Conservation (phyloP, 106 monocot species). For the Posidonia australis region DNA sequence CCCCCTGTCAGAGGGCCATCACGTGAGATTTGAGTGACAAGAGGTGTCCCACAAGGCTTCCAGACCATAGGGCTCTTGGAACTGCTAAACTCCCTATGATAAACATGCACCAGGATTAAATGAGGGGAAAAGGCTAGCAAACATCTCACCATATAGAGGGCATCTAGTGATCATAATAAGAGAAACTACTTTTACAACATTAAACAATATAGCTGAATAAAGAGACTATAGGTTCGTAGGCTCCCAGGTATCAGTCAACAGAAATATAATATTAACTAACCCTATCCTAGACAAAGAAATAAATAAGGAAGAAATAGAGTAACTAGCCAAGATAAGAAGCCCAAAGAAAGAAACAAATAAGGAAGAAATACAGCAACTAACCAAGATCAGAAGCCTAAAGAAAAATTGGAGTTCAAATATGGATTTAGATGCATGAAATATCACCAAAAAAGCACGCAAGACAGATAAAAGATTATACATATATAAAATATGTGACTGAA, state of each 20-base stretch:
- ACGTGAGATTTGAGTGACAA: constrained; percentile 38
- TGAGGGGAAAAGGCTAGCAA: background rate
- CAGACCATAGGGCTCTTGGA: constrained; percentile 33
- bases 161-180: too few relatives aligned
- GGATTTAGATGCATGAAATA: too few relatives aligned
- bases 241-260: too few relatives aligned
- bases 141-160: too few relatives aligned
- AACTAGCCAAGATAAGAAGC: background rate
- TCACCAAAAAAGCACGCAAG: too few relatives aligned
- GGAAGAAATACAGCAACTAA: background rate
- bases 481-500: background rate
- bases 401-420: background rate
- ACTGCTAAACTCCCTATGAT: constrained; percentile 34
- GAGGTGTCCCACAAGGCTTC: constrained; percentile 67
- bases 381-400: background rate
- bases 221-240: too few relatives aligned
- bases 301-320: background rate
- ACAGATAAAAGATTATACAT: too few relatives aligned
- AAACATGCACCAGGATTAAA: constrained; percentile 5
- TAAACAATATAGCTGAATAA: background rate
- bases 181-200: background rate
- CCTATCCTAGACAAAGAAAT: too few relatives aligned
- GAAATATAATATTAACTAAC: too few relatives aligned
- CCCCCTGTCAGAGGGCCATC: constrained; percentile 34
- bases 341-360: too few relatives aligned